Percentiles rank a stretch among this genome's conserved stretches.
Conservation (phyloP, 768 basidiomycete species). For the Fomitopsis pulvina region DNA sequence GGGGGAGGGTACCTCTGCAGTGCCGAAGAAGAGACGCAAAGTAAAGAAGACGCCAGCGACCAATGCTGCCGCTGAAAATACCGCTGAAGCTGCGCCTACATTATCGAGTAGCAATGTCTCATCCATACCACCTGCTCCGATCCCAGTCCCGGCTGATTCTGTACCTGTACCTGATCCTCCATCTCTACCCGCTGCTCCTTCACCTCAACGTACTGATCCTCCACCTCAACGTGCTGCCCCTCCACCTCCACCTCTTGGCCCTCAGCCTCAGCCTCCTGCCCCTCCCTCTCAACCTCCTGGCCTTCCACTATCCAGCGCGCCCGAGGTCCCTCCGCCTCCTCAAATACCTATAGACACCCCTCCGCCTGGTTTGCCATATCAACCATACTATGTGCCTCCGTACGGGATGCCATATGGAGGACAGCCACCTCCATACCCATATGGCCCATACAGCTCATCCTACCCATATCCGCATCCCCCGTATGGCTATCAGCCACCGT, state of each 20-base stretch:
- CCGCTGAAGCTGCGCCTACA: neutral
- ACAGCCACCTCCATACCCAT: slow-evolving; percentile 14
- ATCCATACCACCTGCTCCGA: no score
- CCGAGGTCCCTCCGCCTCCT: slow-evolving; percentile 2
- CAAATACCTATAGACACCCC: slow-evolving; percentile 17
- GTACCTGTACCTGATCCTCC: no score
- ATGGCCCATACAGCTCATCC: neutral
- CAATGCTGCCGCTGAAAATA: neutral
- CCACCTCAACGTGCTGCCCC: no score
- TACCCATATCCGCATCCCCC: neutral
- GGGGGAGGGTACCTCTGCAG: neutral
- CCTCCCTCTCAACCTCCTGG: neutral
- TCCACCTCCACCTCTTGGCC: no score
- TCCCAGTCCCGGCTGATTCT: no score
- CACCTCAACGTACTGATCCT: no score
- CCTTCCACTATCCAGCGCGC: neutral
- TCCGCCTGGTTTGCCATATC: slow-evolving; percentile 12
- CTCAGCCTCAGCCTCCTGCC: neutral
- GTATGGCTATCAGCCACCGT: slow-evolving; percentile 4
- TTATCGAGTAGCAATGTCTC: neutral
- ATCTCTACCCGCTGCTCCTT: no score
- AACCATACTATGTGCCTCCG: slow-evolving; percentile 33
- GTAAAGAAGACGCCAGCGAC: neutral
- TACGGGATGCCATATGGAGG: slow-evolving; percentile 26
- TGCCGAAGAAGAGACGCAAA: slow-evolving; percentile 4